These are phyloP conservation scores for Cornus suecica DNA, from an alignment of 148 eudicot species.

Conservation along the genomic window DNA sequence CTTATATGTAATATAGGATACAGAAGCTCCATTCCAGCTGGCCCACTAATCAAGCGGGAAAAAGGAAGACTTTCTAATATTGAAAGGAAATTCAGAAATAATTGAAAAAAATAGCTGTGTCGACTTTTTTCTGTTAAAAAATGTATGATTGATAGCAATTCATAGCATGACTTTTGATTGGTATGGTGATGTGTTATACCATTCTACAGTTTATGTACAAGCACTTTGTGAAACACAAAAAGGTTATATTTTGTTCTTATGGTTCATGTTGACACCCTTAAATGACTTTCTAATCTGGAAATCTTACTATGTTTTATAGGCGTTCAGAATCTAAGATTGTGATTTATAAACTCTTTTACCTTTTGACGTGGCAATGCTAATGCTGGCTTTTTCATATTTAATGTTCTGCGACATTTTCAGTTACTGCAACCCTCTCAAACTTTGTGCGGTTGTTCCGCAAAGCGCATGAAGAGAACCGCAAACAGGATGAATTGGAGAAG, in stretches of 20 bases:
- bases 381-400: background rate
- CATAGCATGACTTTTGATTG: background rate
- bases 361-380: background rate
- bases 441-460: constrained; percentile 75
- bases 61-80: too few relatives aligned
- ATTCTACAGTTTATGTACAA: background rate
- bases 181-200: background rate
- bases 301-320: background rate
- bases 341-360: background rate
- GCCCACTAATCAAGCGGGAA: too few relatives aligned
- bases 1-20: too few relatives aligned
- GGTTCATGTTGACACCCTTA: background rate
- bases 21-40: too few relatives aligned
- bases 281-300: background rate
- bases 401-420: constrained; percentile 41
- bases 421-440: constrained; percentile 72
- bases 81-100: too few relatives aligned
- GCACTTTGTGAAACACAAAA: background rate
- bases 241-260: background rate
- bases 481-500: constrained; percentile 80
- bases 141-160: too few relatives aligned
- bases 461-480: constrained; percentile 85
- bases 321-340: background rate
- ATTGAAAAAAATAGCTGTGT: too few relatives aligned
- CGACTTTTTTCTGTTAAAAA: background rate